Conservation (phyloP, 225 moss, liverwort and hornwort genomes). For the Physcomitrellopsis africana region DNA sequence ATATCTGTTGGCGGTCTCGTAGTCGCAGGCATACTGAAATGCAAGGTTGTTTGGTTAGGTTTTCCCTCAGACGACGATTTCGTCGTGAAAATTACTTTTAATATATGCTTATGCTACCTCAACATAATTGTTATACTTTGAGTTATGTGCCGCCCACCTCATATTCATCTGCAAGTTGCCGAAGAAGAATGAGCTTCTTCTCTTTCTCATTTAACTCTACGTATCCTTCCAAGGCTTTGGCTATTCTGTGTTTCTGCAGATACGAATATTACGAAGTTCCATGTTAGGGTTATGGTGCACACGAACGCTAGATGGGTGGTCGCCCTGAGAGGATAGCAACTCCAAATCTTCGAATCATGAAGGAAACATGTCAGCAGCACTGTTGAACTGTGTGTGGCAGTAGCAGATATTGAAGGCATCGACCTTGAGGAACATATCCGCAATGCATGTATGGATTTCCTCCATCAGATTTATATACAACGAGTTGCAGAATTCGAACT, state of each 20-base stretch:
- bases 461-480: constrained; percentile 75
- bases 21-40: constrained; percentile 58
- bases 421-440: constrained; percentile 79
- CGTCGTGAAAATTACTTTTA: too few species aligned
- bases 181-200: constrained; percentile 51
- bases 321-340: neutral
- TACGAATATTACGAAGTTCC: neutral
- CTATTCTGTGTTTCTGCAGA: constrained; percentile 39
- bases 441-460: constrained; percentile 67
- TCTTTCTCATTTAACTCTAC: constrained; percentile 33
- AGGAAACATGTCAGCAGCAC: neutral
- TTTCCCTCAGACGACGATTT: neutral
- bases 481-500: constrained; percentile 95
- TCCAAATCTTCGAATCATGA: neutral
- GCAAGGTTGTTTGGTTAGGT: rapidly evolving
- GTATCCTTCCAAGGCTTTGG: constrained; percentile 30
- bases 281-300: neutral
- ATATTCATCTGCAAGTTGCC: constrained; percentile 77
- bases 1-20: constrained; percentile 57
- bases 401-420: neutral
- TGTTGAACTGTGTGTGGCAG: neutral
- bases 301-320: neutral
- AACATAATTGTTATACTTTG: neutral
- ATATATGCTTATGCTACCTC: too few species aligned
- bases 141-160: constrained; percentile 38